Base-by-base conservation (phyloP, 73 alveolate species). In the Effrenium voratum region DNA sequence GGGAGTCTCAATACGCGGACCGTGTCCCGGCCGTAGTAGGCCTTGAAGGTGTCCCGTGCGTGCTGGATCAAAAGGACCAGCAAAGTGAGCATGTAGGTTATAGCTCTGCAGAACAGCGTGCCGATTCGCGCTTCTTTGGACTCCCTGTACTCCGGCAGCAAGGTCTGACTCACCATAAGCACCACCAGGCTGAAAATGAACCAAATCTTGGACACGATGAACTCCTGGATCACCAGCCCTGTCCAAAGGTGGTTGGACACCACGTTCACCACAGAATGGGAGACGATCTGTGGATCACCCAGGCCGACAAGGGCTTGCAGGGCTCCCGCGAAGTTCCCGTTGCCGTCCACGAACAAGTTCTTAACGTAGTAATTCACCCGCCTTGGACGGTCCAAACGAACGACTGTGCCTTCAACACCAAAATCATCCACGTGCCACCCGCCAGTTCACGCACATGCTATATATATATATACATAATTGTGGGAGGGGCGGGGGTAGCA, bases 81-180 rank as follows among this genome's bases (percentile, higher is more conserved):
- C 97, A 90, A 90, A 16, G 97, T 90, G 60, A 90, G 57, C 55
- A 46, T 16, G 34, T 90, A 90, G 30, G 97, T 90, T n/a, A 90
- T 50, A 22, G 47, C 80, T 46, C 97, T 28, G n/a, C 60, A 90
- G 26, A 68, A 41, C 24, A 90, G 68, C 34, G 97, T 90, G 44
- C 30, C 87, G 32, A 90, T 75, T 34, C 97, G 72, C 5, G 68
- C 97, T 47, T 70, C 97, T 32, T 68, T 68, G 57, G 97, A 68
- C 1, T 44, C 75, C 3, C 87, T 47, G 87, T 90, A 90, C 81
- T 90, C 97, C 40, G 97, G 97, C 86, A 90, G 46, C 24, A 90
- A 43, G 2, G 98, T 92, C 81, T 92, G 98, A 41, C 98, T 92
- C 30, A 92, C 98, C 90, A 92, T 72, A 36, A 92, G 91, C 32